A percentile compares a stretch with the other conserved stretches of the same genome.
Conservation (phyloP, 345 rosid genomes). For the Ricinus communis region DNA sequence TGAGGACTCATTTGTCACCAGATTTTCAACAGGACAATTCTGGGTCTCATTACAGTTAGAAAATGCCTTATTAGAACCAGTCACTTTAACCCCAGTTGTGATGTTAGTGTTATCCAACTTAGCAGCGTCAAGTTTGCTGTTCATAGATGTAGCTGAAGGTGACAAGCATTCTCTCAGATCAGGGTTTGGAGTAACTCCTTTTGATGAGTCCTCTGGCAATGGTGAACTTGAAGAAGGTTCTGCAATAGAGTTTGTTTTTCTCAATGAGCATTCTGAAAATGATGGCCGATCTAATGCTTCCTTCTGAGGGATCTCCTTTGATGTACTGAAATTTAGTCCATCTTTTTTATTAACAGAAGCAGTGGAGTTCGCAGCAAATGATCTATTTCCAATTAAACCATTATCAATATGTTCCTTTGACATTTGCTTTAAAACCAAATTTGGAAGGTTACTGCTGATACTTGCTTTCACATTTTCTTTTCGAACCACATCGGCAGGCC, state of each 20-base stretch:
- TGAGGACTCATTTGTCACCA: constrained; percentile 20
- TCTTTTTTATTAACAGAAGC: constrained; percentile 32
- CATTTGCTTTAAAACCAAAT: constrained; percentile 37
- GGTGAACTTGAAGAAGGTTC: constrained; percentile 16
- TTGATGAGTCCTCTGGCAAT: constrained; percentile 15
- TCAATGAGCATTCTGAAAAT: constrained; percentile 25
- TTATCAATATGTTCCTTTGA: constrained; percentile 30
- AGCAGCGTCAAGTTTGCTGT: constrained; percentile 22
- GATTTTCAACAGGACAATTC: constrained; percentile 18
- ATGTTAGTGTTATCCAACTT: constrained; percentile 20
- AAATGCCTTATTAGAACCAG: constrained; percentile 16
- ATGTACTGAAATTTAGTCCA: constrained; percentile 10
- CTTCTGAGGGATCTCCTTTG: constrained; percentile 22
- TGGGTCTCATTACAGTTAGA: constrained; percentile 5
- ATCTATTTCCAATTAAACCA: constrained; percentile 32
- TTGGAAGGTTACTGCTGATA: constrained; percentile 30
- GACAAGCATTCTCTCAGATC: constrained; percentile 21
- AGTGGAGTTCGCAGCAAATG: constrained; percentile 24
- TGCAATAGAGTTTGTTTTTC: constrained; percentile 20
- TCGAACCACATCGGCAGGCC: constrained; percentile 32
- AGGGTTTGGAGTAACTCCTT: constrained; percentile 14
- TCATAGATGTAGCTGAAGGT: constrained; percentile 8
- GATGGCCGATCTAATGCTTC: constrained; percentile 22
- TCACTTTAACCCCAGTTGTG: constrained; percentile 23
- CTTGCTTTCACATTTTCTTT: constrained; percentile 50